Percentiles rank a stretch among this genome's conserved stretches.
Conservation (phyloP, 768 basidiomycete species). For the Leccinum sublutescens region DNA sequence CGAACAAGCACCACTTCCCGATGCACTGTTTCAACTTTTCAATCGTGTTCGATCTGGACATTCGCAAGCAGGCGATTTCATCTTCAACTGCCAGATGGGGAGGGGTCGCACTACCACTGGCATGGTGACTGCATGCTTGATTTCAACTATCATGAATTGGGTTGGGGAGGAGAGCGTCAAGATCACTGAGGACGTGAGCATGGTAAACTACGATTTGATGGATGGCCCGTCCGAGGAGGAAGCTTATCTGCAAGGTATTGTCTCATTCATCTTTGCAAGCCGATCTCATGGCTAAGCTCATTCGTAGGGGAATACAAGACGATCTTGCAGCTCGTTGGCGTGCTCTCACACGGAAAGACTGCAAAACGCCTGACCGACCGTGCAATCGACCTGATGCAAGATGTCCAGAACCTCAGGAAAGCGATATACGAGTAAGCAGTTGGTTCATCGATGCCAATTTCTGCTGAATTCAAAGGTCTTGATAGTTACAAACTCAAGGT, state of each 20-base stretch:
- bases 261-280: neutral
- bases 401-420: constrained; percentile 94
- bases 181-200: constrained; percentile 34
- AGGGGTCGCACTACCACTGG: constrained; percentile 93
- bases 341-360: constrained; percentile 86
- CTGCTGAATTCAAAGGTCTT: constrained; percentile 6
- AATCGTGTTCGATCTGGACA: constrained; percentile 64
- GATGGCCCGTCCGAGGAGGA: constrained; percentile 87
- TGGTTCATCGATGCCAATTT: neutral
- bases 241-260: constrained; percentile 78
- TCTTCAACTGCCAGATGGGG: constrained; percentile 99
- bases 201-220: constrained; percentile 60
- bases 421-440: constrained; percentile 86
- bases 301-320: constrained; percentile 93
- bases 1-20: constrained; percentile 94
- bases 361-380: constrained; percentile 89
- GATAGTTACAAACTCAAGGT: constrained; percentile 86
- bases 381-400: constrained; percentile 90
- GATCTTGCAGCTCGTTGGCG: constrained; percentile 90
- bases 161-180: constrained; percentile 41
- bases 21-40: constrained; percentile 75
- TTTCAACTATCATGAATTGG: constrained; percentile 73
- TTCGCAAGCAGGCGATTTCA: constrained; percentile 66
- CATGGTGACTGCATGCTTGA: constrained; percentile 87
- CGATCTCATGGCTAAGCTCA: neutral